Conservation (phyloP, 2,329 filamentous ascomycete species). For the Raffaelea deltoideospora region DNA sequence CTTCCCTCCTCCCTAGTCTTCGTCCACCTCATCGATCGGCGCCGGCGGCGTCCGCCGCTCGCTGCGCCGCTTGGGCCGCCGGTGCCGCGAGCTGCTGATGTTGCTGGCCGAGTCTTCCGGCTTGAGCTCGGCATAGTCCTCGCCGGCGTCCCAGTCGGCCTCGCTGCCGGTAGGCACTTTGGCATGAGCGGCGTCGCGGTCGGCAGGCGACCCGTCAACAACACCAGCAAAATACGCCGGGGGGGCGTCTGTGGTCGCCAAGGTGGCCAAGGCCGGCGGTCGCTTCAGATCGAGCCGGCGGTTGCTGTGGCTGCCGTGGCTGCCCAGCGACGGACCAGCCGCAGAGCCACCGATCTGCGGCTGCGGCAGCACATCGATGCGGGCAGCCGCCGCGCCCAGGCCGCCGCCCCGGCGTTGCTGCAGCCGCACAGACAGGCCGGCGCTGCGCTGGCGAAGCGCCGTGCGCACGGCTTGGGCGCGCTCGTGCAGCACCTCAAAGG, state of each 20-base stretch:
- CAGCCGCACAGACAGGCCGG: constrained; percentile 54
- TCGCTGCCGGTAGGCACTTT: no score
- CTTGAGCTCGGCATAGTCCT: constrained; percentile 45
- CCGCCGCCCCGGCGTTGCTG: constrained; percentile 34
- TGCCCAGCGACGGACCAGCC: no score
- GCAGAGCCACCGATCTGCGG: constrained; percentile 15
- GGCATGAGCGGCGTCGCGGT: no score
- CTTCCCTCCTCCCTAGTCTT: not conserved
- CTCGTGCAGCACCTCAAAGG: constrained; percentile 80
- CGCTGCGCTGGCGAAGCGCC: constrained; percentile 65
- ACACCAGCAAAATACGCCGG: no score
- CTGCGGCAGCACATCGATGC: constrained; percentile 37
- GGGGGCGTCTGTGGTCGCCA: not conserved
- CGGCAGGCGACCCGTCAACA: no score
- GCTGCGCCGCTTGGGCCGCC: constrained; percentile 50
- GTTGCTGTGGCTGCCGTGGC: constrained; percentile 29
- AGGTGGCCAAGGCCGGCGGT: no score
- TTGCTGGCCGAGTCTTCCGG: constrained; percentile 74
- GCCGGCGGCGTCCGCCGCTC: constrained; percentile 58
- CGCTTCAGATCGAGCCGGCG: no score
- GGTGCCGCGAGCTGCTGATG: constrained; percentile 55
- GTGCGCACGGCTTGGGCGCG: constrained; percentile 69
- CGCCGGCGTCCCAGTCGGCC: constrained; percentile 43
- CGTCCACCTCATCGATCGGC: constrained; percentile 52
- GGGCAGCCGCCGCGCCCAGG: constrained; percentile 17